Conservation (phyloP, 352 stramenopile genomes). For the Pythium plurisporium region DNA sequence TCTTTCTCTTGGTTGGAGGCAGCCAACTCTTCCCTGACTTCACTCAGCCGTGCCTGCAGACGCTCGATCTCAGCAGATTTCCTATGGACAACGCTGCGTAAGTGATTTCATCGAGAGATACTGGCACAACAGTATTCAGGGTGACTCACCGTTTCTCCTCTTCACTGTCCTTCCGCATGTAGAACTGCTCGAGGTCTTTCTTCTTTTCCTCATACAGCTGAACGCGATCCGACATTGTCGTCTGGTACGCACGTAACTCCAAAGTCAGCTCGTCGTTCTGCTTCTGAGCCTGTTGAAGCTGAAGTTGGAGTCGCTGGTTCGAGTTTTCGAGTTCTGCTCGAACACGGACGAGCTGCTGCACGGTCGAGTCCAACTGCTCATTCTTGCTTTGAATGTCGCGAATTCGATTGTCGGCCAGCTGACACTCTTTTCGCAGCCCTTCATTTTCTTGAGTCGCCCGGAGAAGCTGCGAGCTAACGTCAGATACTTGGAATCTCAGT, state of each 20-base stretch:
- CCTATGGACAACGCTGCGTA: constrained; percentile 3
- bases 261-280: constrained; percentile 53
- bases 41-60: constrained; percentile 44
- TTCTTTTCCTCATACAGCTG: constrained; percentile 63
- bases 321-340: constrained; percentile 24
- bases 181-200: constrained; percentile 59
- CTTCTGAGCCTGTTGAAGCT: constrained; percentile 52
- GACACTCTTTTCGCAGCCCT: constrained; percentile 23
- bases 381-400: constrained; percentile 14
- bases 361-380: constrained; percentile 28
- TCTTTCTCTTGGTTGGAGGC: constrained; percentile 45
- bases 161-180: constrained; percentile 48
- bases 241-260: constrained; percentile 51
- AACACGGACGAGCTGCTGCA: constrained; percentile 24
- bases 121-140: neutral
- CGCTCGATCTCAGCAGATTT: constrained; percentile 53
- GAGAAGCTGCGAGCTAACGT: constrained; percentile 9
- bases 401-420: constrained; percentile 3
- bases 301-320: constrained; percentile 36
- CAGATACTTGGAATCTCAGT: constrained; percentile 6
- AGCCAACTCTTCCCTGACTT: constrained; percentile 46
- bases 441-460: constrained; percentile 27
- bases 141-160: constrained; percentile 37
- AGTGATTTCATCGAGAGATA: neutral
- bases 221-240: constrained; percentile 39